Percentiles rank a stretch among this genome's conserved stretches.
Conservation (phyloP, 768 basidiomycete species). For the Obba rivulosa region DNA sequence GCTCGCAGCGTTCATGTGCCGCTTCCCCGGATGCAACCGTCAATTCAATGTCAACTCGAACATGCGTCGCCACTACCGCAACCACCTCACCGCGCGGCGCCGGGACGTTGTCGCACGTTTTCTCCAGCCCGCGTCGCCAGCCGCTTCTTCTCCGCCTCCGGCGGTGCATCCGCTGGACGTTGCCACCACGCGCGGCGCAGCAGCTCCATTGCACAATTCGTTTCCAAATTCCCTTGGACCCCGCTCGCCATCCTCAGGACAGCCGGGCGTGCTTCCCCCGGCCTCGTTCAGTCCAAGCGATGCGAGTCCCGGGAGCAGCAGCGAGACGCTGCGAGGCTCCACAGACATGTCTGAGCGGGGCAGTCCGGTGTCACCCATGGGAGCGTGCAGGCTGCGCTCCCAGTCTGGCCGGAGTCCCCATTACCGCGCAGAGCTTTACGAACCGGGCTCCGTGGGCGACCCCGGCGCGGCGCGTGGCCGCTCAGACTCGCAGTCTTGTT, state of each 20-base stretch:
- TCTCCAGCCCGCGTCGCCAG: conserved; percentile 7
- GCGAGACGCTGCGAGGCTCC: too few species aligned
- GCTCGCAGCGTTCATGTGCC: conserved; percentile 62
- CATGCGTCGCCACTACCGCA: conserved; percentile 76
- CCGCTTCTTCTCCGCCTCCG: conserved; percentile 3
- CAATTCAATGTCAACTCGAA: conserved; percentile 84
- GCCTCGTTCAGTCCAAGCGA: too few species aligned
- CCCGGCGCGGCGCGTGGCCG: too few species aligned
- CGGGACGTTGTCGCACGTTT: conserved; percentile 9
- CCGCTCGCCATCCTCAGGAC: not conserved
- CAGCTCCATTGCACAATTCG: too few species aligned
- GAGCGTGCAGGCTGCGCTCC: conserved; percentile 5
- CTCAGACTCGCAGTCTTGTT: too few species aligned
- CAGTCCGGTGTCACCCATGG: not conserved
- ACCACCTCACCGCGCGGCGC: conserved; percentile 36
- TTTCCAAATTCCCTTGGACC: not conserved
- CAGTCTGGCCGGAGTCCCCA: conserved; percentile 5
- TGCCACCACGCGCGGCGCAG: too few species aligned
- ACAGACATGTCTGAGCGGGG: not conserved
- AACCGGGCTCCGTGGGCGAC: not conserved
- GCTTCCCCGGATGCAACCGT: conserved; percentile 67
- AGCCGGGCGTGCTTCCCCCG: not conserved
- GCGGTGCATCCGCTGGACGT: too few species aligned
- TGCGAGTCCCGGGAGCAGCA: too few species aligned
- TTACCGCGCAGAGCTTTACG: conserved; percentile 3